These are phyloP conservation scores for Sarcodon aspratus DNA, from an alignment of 768 basidiomycete species.

Conservation along the genomic window DNA sequence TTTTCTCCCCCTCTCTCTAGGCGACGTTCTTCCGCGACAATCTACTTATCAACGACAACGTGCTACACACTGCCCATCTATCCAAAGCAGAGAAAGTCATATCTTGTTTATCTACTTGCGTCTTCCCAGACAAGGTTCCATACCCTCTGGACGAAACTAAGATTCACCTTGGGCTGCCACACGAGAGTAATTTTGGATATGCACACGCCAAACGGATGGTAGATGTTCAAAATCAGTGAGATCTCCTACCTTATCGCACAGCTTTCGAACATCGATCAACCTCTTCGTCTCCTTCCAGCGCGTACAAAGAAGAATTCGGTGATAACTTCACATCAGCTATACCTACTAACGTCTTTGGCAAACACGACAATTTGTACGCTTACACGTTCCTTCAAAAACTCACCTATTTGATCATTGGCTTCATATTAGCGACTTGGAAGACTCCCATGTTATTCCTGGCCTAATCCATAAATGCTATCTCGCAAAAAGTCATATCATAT, in stretches of 20 bases:
- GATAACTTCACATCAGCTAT: slow-evolving; percentile 95
- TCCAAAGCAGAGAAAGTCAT: slow-evolving; percentile 66
- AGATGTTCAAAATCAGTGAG: slow-evolving; percentile 89
- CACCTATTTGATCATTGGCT: not conserved
- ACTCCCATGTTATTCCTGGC: slow-evolving; percentile 90
- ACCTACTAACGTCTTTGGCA: slow-evolving; percentile 96
- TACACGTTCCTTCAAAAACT: not conserved
- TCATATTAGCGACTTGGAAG: slow-evolving; percentile 66
- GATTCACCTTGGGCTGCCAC: slow-evolving; percentile 87
- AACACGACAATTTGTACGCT: slow-evolving; percentile 82
- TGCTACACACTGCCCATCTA: slow-evolving; percentile 66
- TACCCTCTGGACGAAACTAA: slow-evolving; percentile 91
- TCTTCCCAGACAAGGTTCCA: slow-evolving; percentile 91
- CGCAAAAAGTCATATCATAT: slow-evolving; percentile 56
- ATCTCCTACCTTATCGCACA: not conserved
- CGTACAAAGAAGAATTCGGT: slow-evolving; percentile 93
- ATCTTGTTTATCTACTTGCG: slow-evolving; percentile 94
- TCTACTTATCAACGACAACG: slow-evolving; percentile 90
- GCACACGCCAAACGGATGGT: slow-evolving; percentile 94
- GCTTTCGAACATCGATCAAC: not conserved
- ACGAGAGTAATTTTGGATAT: slow-evolving; percentile 93
- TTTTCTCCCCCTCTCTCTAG: slow-evolving; percentile 21
- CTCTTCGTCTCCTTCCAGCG: slow-evolving; percentile 31
- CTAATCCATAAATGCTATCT: slow-evolving; percentile 89
- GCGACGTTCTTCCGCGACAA: slow-evolving; percentile 92